A percentile compares a stretch with the other conserved stretches of the same genome.
Evolutionary conservation across 768 basidiomycete genomes (phyloP).

Genomic region (Sistotremastrum niveocremeum): DNA sequence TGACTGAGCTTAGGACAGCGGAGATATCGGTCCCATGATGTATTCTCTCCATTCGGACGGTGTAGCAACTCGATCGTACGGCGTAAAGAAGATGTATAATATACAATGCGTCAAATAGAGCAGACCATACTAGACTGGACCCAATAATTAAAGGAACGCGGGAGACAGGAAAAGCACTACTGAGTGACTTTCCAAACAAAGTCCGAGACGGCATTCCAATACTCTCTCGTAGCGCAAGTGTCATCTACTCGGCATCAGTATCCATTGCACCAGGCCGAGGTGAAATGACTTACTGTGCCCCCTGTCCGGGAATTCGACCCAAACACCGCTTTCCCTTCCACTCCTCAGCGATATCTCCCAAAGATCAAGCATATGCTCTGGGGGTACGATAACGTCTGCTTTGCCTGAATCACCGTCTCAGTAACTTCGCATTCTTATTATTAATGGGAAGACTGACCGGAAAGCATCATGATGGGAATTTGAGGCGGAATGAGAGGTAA

Average conservation of each 20-base stretch:
- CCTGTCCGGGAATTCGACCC: conserved; percentile 38
- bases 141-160: too few species aligned
- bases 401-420: conserved; percentile 7
- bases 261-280: background rate
- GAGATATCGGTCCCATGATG: too few species aligned
- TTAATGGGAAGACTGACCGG: conserved; percentile 24
- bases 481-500: conserved; percentile 46
- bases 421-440: background rate
- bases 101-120: too few species aligned
- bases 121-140: too few species aligned
- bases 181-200: conserved; percentile 19
- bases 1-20: too few species aligned
- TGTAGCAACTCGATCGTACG: too few species aligned
- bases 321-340: background rate
- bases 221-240: conserved; percentile 40
- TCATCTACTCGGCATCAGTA: conserved; percentile 24
- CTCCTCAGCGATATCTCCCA: conserved; percentile 41
- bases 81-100: too few species aligned
- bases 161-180: too few species aligned
- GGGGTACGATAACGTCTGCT: conserved; percentile 59
- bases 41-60: too few species aligned
- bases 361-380: conserved; percentile 60
- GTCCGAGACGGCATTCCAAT: conserved; percentile 37
- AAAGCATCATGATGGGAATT: conserved; percentile 72
- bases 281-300: conserved; percentile 33